Conservation (phyloP, 1,139 yeast genomes). For the Suhomyces chickasaworum region DNA sequence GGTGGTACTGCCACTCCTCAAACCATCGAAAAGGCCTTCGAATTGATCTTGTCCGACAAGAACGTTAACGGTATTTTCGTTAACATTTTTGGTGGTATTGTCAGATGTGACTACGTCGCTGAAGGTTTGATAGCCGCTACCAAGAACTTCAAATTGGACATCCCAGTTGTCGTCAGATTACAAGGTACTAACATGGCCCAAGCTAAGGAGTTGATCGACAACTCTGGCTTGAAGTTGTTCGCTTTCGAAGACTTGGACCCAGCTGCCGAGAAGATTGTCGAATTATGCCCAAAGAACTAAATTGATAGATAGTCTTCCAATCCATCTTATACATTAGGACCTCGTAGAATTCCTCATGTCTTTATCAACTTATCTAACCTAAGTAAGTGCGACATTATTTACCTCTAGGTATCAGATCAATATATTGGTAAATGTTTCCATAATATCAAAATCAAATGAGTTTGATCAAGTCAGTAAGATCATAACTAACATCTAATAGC, state of each 20-base stretch:
- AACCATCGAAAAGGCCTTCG: conserved; percentile 96
- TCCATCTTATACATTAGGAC: not conserved
- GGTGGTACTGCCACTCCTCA: conserved; percentile 99
- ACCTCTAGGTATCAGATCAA: too few relatives aligned
- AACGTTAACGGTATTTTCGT: conserved; percentile 95
- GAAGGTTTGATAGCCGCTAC: conserved; percentile 60
- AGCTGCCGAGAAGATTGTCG: conserved; percentile 95
- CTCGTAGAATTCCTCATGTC: too few relatives aligned
- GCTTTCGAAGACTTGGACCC: conserved; percentile 92
- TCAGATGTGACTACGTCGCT: conserved; percentile 98
- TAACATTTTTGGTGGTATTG: conserved; percentile 98
- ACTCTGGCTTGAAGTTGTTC: conserved; percentile 91
- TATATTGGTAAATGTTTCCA: too few relatives aligned
- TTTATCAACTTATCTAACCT: too few relatives aligned
- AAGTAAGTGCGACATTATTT: too few relatives aligned
- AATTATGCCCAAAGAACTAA: conserved; percentile 48
- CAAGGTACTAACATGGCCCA: conserved; percentile 95
- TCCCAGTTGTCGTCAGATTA: conserved; percentile 96
- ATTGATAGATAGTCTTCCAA: conserved; percentile 6
- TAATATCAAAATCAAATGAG: too few relatives aligned
- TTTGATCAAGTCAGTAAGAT: too few relatives aligned
- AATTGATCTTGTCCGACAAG: conserved; percentile 84
- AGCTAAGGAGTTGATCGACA: conserved; percentile 83
- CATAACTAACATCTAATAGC: too few relatives aligned
- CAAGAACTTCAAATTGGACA: conserved; percentile 54